Conservation (phyloP, 306 rosid species). For the Dryas alaskensis region DNA sequence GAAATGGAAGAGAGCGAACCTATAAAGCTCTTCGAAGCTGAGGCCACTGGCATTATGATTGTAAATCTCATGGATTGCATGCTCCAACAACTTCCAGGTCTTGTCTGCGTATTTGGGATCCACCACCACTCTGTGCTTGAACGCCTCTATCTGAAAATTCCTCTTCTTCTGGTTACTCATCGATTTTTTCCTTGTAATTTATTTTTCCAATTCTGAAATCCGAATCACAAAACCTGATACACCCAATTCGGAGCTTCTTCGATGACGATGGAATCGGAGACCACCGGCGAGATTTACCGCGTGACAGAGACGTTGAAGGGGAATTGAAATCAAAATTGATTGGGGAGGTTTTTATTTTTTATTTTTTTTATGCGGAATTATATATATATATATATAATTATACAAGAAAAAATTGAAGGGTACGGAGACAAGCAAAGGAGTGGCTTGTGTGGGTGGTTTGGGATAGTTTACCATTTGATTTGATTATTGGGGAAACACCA, state of each 20-base stretch:
- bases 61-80: constrained; percentile 82
- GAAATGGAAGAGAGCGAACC: constrained; percentile 41
- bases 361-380: too few species aligned
- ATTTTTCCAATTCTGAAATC: too few species aligned
- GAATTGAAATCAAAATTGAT: too few species aligned
- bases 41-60: constrained; percentile 97
- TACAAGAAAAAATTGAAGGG: background rate
- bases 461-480: background rate
- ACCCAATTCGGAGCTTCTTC: too few species aligned
- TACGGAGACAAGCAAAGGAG: background rate
- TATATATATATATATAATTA: background rate
- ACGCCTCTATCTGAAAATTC: constrained; percentile 94
- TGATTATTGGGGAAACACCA: background rate
- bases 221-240: too few species aligned
- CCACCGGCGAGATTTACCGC: too few species aligned
- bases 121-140: constrained; percentile 86
- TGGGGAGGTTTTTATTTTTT: too few species aligned
- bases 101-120: constrained; percentile 95
- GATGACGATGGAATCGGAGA: too few species aligned
- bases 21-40: constrained; percentile 94
- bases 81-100: constrained; percentile 89
- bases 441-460: constrained; percentile 8
- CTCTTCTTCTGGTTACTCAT: constrained; percentile 94
- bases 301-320: too few species aligned
- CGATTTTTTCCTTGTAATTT: background rate